Conservation (phyloP, 1,284 basidiomycete species). For the Rhodotorula sp. region DNA sequence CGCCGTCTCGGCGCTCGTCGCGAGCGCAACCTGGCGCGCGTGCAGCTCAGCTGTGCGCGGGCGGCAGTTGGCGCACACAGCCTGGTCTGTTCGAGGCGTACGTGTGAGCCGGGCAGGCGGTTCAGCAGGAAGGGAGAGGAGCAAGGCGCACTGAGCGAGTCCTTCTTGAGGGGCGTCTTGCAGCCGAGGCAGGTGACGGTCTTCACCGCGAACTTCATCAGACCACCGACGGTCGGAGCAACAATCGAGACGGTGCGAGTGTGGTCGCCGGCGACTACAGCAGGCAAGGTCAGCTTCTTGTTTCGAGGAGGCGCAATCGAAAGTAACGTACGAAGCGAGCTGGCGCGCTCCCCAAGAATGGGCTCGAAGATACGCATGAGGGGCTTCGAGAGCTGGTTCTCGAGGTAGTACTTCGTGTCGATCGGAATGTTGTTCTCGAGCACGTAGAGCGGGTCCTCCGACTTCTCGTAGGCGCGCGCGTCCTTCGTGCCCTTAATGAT, state of each 20-base stretch:
- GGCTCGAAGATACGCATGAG: slow-evolving; percentile 96
- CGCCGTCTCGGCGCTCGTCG: slow-evolving; percentile 78
- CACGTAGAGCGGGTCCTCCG: slow-evolving; percentile 92
- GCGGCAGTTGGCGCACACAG: slow-evolving; percentile 89
- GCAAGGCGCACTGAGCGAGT: slow-evolving; percentile 27
- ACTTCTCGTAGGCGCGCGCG: slow-evolving; percentile 96
- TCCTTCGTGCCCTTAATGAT: slow-evolving; percentile 96
- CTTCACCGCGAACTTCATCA: slow-evolving; percentile 97
- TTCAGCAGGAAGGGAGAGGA: not conserved
- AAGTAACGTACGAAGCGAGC: slow-evolving; percentile 67
- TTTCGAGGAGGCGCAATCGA: not conserved
- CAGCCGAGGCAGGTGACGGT: slow-evolving; percentile 90
- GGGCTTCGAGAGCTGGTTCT: slow-evolving; percentile 93
- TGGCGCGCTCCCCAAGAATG: slow-evolving; percentile 87
- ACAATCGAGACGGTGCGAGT: slow-evolving; percentile 81
- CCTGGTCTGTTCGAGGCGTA: slow-evolving; percentile 63
- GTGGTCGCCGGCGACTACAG: slow-evolving; percentile 83
- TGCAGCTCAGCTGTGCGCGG: slow-evolving; percentile 82
- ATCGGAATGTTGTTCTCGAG: slow-evolving; percentile 95
- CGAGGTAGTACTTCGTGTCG: slow-evolving; percentile 94
- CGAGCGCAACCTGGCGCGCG: slow-evolving; percentile 74
- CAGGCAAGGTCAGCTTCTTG: not conserved
- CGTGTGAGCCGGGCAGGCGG: not conserved
- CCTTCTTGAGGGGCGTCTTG: slow-evolving; percentile 68
- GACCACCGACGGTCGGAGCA: slow-evolving; percentile 85